These are phyloP conservation scores for Botryotinia narcissicola DNA, from an alignment of 2,329 filamentous ascomycete species.

Conservation along the genomic window DNA sequence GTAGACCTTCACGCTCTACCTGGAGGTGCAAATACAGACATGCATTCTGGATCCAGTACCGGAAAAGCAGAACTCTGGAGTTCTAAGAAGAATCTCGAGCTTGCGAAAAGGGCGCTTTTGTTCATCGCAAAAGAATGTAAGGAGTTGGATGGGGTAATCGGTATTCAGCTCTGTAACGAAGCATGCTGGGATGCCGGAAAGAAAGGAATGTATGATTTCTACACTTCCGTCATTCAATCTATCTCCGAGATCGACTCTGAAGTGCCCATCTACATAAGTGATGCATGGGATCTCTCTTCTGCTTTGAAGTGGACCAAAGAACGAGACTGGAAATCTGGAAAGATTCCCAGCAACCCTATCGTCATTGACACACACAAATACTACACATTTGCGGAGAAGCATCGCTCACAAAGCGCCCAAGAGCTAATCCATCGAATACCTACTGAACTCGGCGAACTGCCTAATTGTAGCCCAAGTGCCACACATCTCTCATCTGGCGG, in stretches of 20 bases:
- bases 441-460: conserved; percentile 45
- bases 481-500: conserved; percentile 41
- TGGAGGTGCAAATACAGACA: conserved; percentile 54
- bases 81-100: conserved; percentile 43
- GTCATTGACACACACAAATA: conserved; percentile 59
- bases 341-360: conserved; percentile 45
- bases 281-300: conserved; percentile 52
- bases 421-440: conserved; percentile 49
- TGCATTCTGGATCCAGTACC: conserved; percentile 54
- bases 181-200: conserved; percentile 47
- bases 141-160: conserved; percentile 45
- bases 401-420: conserved; percentile 50
- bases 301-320: conserved; percentile 46
- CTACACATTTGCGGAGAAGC: conserved; percentile 54
- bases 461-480: conserved; percentile 39
- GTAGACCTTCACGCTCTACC: conserved; percentile 58
- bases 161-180: conserved; percentile 59
- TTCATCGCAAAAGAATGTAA: conserved; percentile 50
- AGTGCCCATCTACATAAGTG: conserved; percentile 56
- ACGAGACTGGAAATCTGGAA: conserved; percentile 30
- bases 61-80: conserved; percentile 53
- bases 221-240: conserved; percentile 49
- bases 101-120: conserved; percentile 47
- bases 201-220: conserved; percentile 55
- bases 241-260: conserved; percentile 47